Evolutionary conservation across 495 filamentous ascomycete species (phyloP).

Genomic region (Tuber brumale): DNA sequence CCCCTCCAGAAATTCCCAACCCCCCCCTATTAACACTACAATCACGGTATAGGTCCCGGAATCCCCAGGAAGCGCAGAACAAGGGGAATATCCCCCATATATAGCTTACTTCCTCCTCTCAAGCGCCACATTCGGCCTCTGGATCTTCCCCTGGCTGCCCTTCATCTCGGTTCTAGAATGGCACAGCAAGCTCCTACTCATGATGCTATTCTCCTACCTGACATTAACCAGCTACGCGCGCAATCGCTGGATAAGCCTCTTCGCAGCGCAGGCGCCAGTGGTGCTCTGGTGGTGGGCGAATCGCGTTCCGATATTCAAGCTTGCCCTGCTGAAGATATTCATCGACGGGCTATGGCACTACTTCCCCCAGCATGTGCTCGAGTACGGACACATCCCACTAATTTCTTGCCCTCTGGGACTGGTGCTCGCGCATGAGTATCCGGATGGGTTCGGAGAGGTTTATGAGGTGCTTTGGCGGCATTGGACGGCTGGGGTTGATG

Average conservation of each 20-base stretch:
- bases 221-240: neutral
- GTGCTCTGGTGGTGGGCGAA: conserved; percentile 5
- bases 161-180: conserved; percentile 7
- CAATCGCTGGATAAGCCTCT: neutral
- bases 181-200: neutral
- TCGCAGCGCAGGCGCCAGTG: neutral
- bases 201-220: neutral
- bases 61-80: neutral
- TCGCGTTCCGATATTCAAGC: neutral
- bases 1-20: neutral
- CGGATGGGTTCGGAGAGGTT: neutral
- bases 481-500: neutral
- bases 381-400: neutral
- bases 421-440: neutral
- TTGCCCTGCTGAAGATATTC: neutral
- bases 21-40: neutral
- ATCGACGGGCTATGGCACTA: neutral
- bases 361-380: neutral
- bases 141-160: neutral
- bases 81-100: neutral
- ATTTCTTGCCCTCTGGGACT: neutral
- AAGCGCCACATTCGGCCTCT: neutral
- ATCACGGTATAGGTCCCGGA: neutral
- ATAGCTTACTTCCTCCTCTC: neutral
- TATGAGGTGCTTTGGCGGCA: neutral